phyloP scores from a whole-genome alignment of 83 land plant genomes.

The Thuja plicata region DNA sequence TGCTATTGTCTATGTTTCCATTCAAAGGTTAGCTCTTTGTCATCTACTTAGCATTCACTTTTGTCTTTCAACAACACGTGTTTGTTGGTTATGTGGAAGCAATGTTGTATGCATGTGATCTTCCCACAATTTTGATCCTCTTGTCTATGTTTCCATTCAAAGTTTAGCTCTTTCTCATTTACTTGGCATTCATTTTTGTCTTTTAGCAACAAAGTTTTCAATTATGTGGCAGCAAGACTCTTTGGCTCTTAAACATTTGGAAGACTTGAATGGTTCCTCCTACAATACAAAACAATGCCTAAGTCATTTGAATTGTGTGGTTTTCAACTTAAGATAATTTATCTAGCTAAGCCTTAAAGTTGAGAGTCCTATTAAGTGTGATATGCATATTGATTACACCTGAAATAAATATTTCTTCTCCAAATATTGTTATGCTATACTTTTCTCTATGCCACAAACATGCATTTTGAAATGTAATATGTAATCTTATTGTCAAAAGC shows the following conservation, averaged over 20 bases:
- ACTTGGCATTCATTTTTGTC: background rate
- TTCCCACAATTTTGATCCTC: background rate
- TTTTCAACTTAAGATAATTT: background rate
- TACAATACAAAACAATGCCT: background rate
- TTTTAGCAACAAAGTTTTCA: background rate
- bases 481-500: no score
- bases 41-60: background rate
- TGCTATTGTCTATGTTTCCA: background rate
- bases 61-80: background rate
- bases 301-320: background rate
- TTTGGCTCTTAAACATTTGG: background rate
- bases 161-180: background rate
- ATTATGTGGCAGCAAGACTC: background rate
- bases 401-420: no score
- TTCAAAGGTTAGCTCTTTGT: background rate
- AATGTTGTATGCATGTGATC: background rate
- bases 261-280: background rate
- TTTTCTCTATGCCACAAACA: no score
- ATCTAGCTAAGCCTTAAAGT: background rate
- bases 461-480: no score
- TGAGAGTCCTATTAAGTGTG: background rate
- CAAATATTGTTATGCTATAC: no score
- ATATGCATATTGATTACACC: no score
- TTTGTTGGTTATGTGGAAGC: no score
- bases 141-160: background rate